Evolutionary conservation across 495 filamentous ascomycete species (phyloP), one percentile per base, ranked within the genome.

Genomic region (Penicillium nucicola): DNA sequence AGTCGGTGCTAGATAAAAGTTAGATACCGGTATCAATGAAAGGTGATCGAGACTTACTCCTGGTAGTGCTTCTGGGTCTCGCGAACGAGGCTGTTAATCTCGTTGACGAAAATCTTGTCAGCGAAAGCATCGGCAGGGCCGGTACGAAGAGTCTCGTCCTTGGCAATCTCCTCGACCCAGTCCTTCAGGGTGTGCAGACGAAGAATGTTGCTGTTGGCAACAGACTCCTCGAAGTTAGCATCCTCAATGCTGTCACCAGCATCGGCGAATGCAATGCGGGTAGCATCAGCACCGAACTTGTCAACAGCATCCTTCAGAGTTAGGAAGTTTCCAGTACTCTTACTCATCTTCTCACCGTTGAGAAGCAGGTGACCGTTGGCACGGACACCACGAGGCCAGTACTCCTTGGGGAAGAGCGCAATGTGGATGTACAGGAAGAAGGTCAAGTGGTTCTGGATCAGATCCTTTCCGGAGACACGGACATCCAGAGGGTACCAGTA

Each of bases 301-400:
- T 85, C 82, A 15, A 92, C 83, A 5, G 89, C 81, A 42, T 96
- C 88, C 54, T 85, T 82, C 20, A 98, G 76, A 17, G 92, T 98
- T 61, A 98, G 77, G 75, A 98, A 98, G 72, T 97, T 97, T 57
- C 92, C 90, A 5, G 90, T 95, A 50, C 81, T 87, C 74, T 98
- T 98, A 68, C 82, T 84, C 93, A 97, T 97, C 77, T 97, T 98
- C 55, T 95, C 89, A 32, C 91, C 92, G 62, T 97, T 97, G 40
- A 97, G 79, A 62, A 95, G 82, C 52, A 97, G 78, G 72, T 96
- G 92, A 7, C 93, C 93, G 64, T 98, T 98, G 34, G 85, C 84
- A 46, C 93, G 84, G 45, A 97, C 74, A 42, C 84, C 83, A 42
- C 78, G 77, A 14, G 92, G 92, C 90, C 91, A 96, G 76, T 88